These are phyloP conservation scores for Ogataea nakhonphanomensis DNA, from an alignment of 805 yeast genomes.

Conservation along the genomic window DNA sequence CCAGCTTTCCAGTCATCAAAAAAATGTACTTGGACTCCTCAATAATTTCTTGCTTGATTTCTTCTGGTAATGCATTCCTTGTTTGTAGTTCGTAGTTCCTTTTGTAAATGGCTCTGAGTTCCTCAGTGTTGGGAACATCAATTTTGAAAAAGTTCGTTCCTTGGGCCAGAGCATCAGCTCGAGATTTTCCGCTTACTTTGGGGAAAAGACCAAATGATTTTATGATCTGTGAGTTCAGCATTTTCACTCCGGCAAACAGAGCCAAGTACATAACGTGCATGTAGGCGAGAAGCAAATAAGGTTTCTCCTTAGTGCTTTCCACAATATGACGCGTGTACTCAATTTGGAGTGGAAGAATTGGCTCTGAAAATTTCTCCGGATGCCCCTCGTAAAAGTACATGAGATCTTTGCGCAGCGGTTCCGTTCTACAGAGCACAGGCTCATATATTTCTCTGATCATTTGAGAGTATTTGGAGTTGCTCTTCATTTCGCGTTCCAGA, in stretches of 20 bases:
- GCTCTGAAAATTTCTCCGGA: slow-evolving; percentile 51
- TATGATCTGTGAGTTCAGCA: slow-evolving; percentile 63
- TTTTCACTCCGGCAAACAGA: slow-evolving; percentile 79
- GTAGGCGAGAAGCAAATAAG: slow-evolving; percentile 71
- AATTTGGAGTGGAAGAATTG: slow-evolving; percentile 59
- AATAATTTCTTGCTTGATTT: slow-evolving; percentile 66
- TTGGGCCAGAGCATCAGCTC: slow-evolving; percentile 53
- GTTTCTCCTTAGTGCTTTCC: slow-evolving; percentile 52
- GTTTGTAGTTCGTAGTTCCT: slow-evolving; percentile 76
- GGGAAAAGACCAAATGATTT: slow-evolving; percentile 74
- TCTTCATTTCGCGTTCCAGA: slow-evolving; percentile 43
- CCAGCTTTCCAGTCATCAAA: slow-evolving; percentile 54
- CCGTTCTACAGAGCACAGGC: slow-evolving; percentile 65
- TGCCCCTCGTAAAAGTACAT: slow-evolving; percentile 60
- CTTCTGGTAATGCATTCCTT: slow-evolving; percentile 64
- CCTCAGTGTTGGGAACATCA: slow-evolving; percentile 60
- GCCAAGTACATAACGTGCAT: slow-evolving; percentile 85
- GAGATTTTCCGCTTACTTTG: slow-evolving; percentile 60
- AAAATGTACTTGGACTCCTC: slow-evolving; percentile 66
- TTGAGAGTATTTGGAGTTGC: slow-evolving; percentile 37
- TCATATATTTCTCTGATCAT: slow-evolving; percentile 62
- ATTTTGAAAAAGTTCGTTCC: slow-evolving; percentile 74
- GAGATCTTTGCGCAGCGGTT: slow-evolving; percentile 56
- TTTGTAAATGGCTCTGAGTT: slow-evolving; percentile 63
- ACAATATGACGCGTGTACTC: slow-evolving; percentile 60